Base-by-base conservation (phyloP, 139 green algal genomes). In the Klebsormidium nitens region DNA sequence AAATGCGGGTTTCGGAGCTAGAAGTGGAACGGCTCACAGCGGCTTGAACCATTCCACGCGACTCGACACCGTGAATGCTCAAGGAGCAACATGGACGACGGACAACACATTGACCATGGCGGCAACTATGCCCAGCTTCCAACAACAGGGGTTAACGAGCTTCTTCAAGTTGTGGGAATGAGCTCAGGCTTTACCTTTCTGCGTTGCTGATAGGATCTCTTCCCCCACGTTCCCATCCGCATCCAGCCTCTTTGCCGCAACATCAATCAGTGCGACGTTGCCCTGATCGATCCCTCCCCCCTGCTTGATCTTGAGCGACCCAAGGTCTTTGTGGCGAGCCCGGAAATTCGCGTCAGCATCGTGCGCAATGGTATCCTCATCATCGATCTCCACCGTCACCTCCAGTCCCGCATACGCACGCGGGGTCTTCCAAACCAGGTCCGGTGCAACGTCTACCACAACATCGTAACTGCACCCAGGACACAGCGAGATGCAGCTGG, bases 181-280 rank as follows among this genome's bases (percentile, higher is more conserved):
- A n/a, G n/a, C n/a, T n/a, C n/a, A 69, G 28, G 6, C 6, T 28
- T 71, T 32, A 75, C 66, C 66, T 55, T 75, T 75, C 59, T 75
- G 31, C 32, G 58, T 58, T 6, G 36, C 60, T 32, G 59, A 75
- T 48, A 75, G 31, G 40, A 76, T 76, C 28, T n/a, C 23, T 5
- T 76, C 68, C 5, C 68, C 68, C 28, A 31, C 17, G 26, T 63
- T 76, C 5, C 68, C 68, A 36, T 76, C 68, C 19, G 64, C 68
- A 69, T 6, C 35, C 31, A 76, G 19, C 36, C 61, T 26, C 36
- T 26, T 72, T 3, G 68, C n/a, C 26, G 68, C 57, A 14, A 76
- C 29, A 40, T 76, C 62, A 26, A 76, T 72, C 28, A 76, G 64
- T 3, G 68, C 68, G 3, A 76, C 68, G 11, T 76, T 32, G 62